Base-by-base conservation (phyloP, 2,329 filamentous ascomycete species). In the Epichloe gansuensis region DNA sequence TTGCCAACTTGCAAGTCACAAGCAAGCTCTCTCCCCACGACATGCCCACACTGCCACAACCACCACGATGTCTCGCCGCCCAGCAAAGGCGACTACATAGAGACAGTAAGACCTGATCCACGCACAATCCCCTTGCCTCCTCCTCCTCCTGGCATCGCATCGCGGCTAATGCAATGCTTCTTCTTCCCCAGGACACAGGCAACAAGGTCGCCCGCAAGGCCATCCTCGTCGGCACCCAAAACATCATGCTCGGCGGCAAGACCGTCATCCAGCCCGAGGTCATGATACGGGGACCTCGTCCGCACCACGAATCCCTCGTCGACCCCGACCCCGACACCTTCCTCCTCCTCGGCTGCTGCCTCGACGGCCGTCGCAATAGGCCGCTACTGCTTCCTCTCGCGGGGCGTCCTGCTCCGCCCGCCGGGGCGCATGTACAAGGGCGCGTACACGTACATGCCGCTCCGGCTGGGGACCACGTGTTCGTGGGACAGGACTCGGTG, bases 191-290 rank as follows among this genome's bases (percentile, higher is more conserved):
- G 91, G 91, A 97, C 72, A 95, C 91, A 3, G 93, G 93, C 60
- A 98, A 98, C 79, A 97, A 97, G 74, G 93, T 98, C 63, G 91
- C 91, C 41, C 88, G 93, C 59, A 89, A 89, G 60, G 88, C 89
- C 56, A 84, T 86, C 65, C 88, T 98, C 61, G 87, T 95, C 63
- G 93, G 93, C 62, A 96, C 91, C 23, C 90, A 95, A 61, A 95
- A 97, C 72, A 97, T 98, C 71, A 95, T 95, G 70, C 85, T 98
- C 2, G 93, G 90, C 60, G 93, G 93, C 57, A 95, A 89, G 71
- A 95, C 91, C 1, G 89, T 97, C 57, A 95, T 98, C 64, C 90
- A 95, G 76, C 86, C 90, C 57, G 91, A 95, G 65, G 91, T 90
- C 61, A 90, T 93, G 69, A 89, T 98, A 65, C 85, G 93, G 91